phyloP scores from a whole-genome alignment of 768 basidiomycete species.

The Lentinula boryana region DNA sequence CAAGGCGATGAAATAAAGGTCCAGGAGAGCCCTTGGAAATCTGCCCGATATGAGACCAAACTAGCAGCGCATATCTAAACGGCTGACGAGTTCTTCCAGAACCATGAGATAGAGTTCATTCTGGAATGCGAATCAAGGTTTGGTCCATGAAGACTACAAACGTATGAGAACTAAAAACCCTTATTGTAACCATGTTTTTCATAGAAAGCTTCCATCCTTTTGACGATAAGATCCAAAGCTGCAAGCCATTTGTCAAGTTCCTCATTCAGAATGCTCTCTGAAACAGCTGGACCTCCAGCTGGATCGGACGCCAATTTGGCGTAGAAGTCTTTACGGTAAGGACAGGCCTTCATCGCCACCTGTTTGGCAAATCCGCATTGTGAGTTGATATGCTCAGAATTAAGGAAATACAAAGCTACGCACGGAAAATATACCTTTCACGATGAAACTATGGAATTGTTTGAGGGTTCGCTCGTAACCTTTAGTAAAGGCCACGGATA shows the following conservation, averaged over 20 bases:
- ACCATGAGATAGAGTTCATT: no score
- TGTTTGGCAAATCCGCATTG: conserved; percentile 13
- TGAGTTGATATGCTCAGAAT: neutral
- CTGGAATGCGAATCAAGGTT: neutral
- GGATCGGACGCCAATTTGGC: conserved; percentile 58
- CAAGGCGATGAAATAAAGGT: no score
- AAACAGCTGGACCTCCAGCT: conserved; percentile 38
- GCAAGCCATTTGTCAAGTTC: conserved; percentile 64
- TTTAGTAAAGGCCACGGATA: conserved; percentile 68
- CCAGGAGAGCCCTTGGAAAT: no score
- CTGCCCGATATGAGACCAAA: no score
- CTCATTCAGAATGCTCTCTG: conserved; percentile 45
- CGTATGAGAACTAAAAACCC: conserved; percentile 27
- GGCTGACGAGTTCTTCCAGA: no score
- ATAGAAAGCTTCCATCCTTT: conserved; percentile 54
- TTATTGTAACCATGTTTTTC: conserved; percentile 52
- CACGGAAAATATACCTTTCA: conserved; percentile 54
- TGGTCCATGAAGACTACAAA: neutral
- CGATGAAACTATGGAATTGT: conserved; percentile 76
- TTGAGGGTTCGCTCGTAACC: conserved; percentile 82
- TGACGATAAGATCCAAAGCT: conserved; percentile 51
- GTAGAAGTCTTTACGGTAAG: conserved; percentile 65
- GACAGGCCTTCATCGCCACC: conserved; percentile 63
- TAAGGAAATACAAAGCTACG: conserved; percentile 21
- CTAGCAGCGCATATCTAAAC: no score